Evolutionary conservation across 192 early-diverging fungal genomes (phyloP).

Genomic region (Mortierella antarctica): DNA sequence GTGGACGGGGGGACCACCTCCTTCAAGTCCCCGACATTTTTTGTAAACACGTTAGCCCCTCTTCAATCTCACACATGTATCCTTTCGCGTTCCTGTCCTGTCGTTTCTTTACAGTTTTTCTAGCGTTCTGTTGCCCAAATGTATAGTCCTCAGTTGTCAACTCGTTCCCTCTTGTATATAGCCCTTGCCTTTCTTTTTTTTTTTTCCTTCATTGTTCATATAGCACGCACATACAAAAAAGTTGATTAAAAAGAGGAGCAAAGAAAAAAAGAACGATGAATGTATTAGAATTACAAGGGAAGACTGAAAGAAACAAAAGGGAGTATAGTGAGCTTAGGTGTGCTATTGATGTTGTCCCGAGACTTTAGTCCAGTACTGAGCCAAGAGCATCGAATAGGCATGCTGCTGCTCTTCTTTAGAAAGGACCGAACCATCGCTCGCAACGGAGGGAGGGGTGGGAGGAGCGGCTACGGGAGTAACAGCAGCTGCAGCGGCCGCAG

Average conservation of each 20-base stretch:
- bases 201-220: not conserved
- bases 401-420: slow-evolving; percentile 18
- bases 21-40: not conserved
- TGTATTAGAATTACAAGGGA: not conserved
- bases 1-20: too few species aligned
- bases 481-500: not conserved
- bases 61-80: not conserved
- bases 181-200: not conserved
- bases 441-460: too few species aligned
- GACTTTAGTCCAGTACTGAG: not conserved
- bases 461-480: not conserved
- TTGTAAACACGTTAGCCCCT: not conserved
- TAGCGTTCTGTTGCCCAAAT: too few species aligned
- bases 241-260: not conserved
- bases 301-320: not conserved
- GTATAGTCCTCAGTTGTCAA: too few species aligned
- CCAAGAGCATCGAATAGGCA: slow-evolving; percentile 6
- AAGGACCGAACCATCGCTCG: not conserved
- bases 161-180: not conserved
- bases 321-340: not conserved
- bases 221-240: not conserved
- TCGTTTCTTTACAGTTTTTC: not conserved
- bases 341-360: not conserved
- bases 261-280: not conserved
- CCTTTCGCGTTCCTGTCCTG: not conserved